Evolutionary conservation across 2,329 filamentous ascomycete species (phyloP), one percentile per base, ranked within the genome.

Genomic region (Fusarium denticulatum): DNA sequence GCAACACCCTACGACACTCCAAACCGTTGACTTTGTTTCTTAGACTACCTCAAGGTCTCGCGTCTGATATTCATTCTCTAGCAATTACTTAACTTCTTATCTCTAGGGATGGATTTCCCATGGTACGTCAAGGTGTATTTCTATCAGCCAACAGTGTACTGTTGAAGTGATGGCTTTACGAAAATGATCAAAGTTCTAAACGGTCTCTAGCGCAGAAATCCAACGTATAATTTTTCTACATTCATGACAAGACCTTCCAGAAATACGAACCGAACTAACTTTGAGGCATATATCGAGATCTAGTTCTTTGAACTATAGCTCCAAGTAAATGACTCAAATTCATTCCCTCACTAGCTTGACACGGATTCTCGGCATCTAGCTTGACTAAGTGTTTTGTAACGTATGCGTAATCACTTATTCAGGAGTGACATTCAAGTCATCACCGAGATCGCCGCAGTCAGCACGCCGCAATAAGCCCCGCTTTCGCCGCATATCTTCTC

Each of bases 391-490:
- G 15, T n/a, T 14, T 13, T 28, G 14, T 55, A n/a, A 28, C 3
- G 50, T 26, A 55, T 14, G 34, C 26, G 50, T 30, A 40, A 40
- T 28, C 50, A n/a, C 16, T 55, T n/a, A 39, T 7, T 28, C 34
- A 34, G 15, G 34, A 22, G 13, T 52, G 40, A 40, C 39, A 20
- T 45, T 50, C 30, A 42, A 24, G 13, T 28, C 6, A 20, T 47
- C 22, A 34, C 64, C 64, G 32, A 46, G 39, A 28, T 46, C 50
- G 43, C 56, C 66, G 64, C 64, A 30, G 30, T 24, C 24, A 43
- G 34, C 43, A 7, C 39, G 49, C 64, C 66, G 66, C 66, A 43
- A 42, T 11, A n/a, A 8, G 8, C 43, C 32, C 66, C 66, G 57
- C 57, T 56, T 56, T 50, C 18, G 42, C 57, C 49, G n/a, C 30